Evolutionary conservation across 352 stramenopile genomes (phyloP).

Genomic region (Thalassiosira mediterranea): DNA sequence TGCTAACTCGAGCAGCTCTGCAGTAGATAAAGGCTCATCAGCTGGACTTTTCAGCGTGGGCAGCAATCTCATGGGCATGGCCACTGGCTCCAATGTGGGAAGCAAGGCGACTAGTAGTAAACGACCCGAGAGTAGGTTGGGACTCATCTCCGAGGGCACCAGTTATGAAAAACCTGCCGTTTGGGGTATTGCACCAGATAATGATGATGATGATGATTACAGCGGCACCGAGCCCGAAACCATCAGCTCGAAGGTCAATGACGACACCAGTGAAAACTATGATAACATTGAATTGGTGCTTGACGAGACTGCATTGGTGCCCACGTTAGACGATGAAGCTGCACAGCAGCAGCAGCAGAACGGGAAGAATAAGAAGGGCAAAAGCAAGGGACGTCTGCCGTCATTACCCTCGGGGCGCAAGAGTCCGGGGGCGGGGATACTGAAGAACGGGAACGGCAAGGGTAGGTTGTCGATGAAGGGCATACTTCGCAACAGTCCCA

Average conservation of each 20-base stretch:
- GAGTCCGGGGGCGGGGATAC: not conserved
- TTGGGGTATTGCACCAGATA: constrained; percentile 43
- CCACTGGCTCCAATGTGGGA: not conserved
- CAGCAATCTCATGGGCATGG: not conserved
- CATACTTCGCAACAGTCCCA: too few species aligned
- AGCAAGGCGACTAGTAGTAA: not conserved
- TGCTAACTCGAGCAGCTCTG: not conserved
- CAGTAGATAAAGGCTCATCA: too few species aligned
- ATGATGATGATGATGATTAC: not conserved
- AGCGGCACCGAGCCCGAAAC: not conserved
- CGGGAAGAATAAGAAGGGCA: not conserved
- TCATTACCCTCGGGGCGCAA: not conserved
- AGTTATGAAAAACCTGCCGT: constrained; percentile 16
- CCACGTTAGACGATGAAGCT: not conserved
- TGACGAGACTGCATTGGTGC: constrained; percentile 17
- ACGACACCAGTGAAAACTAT: constrained; percentile 11
- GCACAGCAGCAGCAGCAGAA: not conserved
- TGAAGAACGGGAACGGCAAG: not conserved
- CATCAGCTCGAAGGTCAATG: not conserved
- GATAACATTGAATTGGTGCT: constrained; percentile 52
- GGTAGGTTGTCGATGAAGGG: not conserved
- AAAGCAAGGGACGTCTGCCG: not conserved
- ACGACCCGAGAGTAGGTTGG: not conserved
- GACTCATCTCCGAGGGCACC: too few species aligned
- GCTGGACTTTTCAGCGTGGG: too few species aligned